A percentile compares a stretch with the other conserved stretches of the same genome.
These are phyloP conservation scores for Symbiodinium natans DNA, from an alignment of 73 alveolate species.

Conservation along the genomic window DNA sequence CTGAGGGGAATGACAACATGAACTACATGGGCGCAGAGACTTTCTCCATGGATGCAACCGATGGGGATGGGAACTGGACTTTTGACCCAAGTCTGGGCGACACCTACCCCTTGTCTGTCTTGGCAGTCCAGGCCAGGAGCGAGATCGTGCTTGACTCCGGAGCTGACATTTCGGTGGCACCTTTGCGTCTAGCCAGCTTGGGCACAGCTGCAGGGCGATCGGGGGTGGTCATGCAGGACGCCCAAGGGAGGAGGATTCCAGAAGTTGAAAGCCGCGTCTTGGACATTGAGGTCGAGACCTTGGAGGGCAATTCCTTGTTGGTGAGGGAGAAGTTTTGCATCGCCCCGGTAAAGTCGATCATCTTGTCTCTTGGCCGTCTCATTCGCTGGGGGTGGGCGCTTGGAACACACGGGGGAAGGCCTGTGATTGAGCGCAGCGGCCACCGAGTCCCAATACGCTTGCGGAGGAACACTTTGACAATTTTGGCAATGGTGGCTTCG, in stretches of 20 bases:
- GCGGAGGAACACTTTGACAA: neutral
- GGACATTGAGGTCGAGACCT: neutral
- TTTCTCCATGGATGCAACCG: too few species aligned
- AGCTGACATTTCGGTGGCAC: neutral
- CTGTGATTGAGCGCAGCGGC: neutral
- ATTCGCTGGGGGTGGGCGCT: neutral
- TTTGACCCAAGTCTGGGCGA: neutral
- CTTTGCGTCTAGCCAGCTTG: neutral
- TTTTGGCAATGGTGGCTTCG: neutral
- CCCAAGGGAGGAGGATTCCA: too few species aligned
- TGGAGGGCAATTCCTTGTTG: neutral
- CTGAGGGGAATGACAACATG: too few species aligned
- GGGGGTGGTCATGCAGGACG: too few species aligned
- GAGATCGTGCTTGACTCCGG: neutral
- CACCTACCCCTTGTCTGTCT: too few species aligned
- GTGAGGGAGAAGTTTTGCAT: neutral
- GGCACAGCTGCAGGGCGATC: neutral
- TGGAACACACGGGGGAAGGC: neutral
- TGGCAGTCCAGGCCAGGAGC: too few species aligned
- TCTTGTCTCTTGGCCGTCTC: neutral
- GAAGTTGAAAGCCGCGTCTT: neutral
- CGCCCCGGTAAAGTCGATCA: neutral
- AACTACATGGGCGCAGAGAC: too few species aligned
- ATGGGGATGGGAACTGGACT: neutral
- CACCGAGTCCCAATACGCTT: neutral